phyloP scores from a whole-genome alignment of 2,329 filamentous ascomycete species.

The Xylariales sp. region DNA sequence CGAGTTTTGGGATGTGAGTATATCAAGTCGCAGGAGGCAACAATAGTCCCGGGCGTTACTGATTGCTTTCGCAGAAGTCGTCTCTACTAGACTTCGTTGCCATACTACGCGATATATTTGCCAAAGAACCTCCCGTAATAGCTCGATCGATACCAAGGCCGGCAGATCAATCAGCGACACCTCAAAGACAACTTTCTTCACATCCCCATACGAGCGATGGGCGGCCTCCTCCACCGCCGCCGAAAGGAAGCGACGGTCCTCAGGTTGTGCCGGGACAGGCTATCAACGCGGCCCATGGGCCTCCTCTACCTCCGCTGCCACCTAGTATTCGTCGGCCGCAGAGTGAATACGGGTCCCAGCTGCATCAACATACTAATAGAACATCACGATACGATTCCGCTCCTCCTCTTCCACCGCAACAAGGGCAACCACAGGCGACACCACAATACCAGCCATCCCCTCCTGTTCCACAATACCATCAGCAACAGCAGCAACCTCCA shows the following conservation, averaged over 20 bases:
- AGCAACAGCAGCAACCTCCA: conserved; percentile 17
- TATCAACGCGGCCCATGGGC: conserved; percentile 20
- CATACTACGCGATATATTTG: conserved; percentile 81
- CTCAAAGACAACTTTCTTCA: conserved; percentile 67
- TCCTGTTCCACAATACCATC: conserved; percentile 17
- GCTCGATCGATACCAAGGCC: conserved; percentile 57
- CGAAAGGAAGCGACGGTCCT: conserved; percentile 39
- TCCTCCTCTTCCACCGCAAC: conserved; percentile 26
- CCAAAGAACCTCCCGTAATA: conserved; percentile 89
- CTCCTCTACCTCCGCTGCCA: conserved; percentile 31
- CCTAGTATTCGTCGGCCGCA: conserved; percentile 23
- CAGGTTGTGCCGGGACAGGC: conserved; percentile 28
- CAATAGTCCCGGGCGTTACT: conserved; percentile 10
- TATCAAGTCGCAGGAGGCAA: not conserved
- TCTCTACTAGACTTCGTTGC: conserved; percentile 77
- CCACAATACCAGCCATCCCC: conserved; percentile 12
- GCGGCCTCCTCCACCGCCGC: conserved; percentile 48
- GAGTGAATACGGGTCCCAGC: conserved; percentile 18
- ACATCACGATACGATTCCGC: conserved; percentile 29
- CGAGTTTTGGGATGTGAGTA: conserved; percentile 82
- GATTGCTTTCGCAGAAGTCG: conserved; percentile 57
- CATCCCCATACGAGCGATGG: conserved; percentile 51
- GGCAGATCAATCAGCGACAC: conserved; percentile 27
- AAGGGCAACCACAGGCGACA: conserved; percentile 19
- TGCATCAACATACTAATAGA: conserved; percentile 18